Evolutionary conservation across 495 filamentous ascomycete species (phyloP), one percentile per base, ranked within the genome.

Genomic region (Penicillium roqueforti): DNA sequence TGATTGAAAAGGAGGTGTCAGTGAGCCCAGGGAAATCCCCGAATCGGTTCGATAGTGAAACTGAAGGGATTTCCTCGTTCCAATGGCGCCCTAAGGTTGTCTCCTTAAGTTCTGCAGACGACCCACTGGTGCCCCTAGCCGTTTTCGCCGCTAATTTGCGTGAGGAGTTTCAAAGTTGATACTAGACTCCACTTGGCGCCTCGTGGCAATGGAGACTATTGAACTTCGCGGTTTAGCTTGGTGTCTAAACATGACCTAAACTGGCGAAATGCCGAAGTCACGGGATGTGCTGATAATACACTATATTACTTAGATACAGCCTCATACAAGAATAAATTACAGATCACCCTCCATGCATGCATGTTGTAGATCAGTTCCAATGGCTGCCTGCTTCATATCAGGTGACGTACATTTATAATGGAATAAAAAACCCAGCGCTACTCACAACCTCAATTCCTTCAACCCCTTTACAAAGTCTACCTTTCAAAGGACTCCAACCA

Each of bases 91-190:
- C 23, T 22, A 49, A 11, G 48, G 51, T 60, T 36, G 54, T 54
- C 61, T 56, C 57, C 53, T 55, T 45, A 58, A 56, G 38, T 49
- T 52, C 47, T 51, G 42, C 46, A 32, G 42, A 44, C 41, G 63
- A 60, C 63, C 68, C 68, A 69, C 67, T 34, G 29, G 61, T 70
- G 59, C 41, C 63, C 66, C 58, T 72, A 70, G 63, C 57, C 51
- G 53, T 62, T 64, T 57, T 57, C 63, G 51, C 58, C 55, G 60
- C 61, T 6, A 42, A 4, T 40, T 28, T 41, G 29, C 3, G 22
- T 47, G 32, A 48, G 47, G 22, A 49, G 10, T n/a, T n/a, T n/a
- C n/a, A n/a, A n/a, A n/a, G n/a, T 52, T 42, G 20, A 44, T 34
- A 43, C 10, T 44, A 6, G 38, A 43, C 50, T 41, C 50, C 50